Base-by-base conservation (phyloP, 2,329 filamentous ascomycete species). In the Exutisphaerella laricina region DNA sequence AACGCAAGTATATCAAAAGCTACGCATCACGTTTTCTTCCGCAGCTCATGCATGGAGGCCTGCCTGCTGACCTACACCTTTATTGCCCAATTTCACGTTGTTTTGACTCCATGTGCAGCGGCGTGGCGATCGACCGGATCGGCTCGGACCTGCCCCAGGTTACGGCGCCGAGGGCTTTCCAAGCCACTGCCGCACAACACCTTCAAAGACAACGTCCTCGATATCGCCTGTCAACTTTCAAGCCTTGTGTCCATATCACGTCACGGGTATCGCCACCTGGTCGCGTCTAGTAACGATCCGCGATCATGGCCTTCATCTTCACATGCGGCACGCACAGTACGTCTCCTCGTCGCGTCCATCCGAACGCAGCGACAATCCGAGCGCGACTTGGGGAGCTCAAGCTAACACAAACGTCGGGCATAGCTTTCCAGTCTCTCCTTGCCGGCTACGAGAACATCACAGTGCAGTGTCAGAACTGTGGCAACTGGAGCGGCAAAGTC, bases 401-500 rank as follows among this genome's bases (percentile, higher is more conserved):
- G 28, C 41, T 39, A 41, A 48, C 45, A 12, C 41, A 34, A 41
- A 48, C 45, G 9, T n/a, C 22, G 16, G 4, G 17, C 26, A 35
- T 46, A 70, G 70, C 70, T 33, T 75, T 75, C 63, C 63, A 65
- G 9, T 68, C 62, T 4, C 51, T 60, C 17, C 63, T 75, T 41
- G 51, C 58, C 33, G 71, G 70, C 50, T 70, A 71, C 53, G 72
- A 74, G 51, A 64, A 72, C 58, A 64, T 75, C 41, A 70, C 66
- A 4, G 68, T 70, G 1, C 69, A 70, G 59, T 76, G 73, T 51
- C 70, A 71, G 53, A 73, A 74, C 58, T 76, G 73, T 58, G 70
- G 71, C 30, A 75, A 75, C 58, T 65, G 65, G 45, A 59, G 53
- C 17, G 70, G 64, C n/a, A 66, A 66, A 48, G 60, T 70, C 10